These are phyloP conservation scores for Peniophora sp. DNA, from an alignment of 1,284 basidiomycete genomes.

Conservation along the genomic window DNA sequence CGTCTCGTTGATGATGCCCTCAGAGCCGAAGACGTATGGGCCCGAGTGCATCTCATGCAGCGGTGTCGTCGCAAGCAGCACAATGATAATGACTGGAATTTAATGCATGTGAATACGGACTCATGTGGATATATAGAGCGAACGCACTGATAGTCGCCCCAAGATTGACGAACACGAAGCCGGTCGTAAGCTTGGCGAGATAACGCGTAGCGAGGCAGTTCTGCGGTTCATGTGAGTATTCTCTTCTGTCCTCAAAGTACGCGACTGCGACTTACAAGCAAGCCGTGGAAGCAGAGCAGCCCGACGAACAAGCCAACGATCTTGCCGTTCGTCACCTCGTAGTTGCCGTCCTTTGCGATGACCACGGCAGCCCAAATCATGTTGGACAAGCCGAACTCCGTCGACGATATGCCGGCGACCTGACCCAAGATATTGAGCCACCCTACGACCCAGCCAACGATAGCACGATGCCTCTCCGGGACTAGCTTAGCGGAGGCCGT, in stretches of 20 bases:
- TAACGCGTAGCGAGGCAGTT: constrained; percentile 80
- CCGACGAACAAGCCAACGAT: constrained; percentile 71
- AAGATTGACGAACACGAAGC: constrained; percentile 85
- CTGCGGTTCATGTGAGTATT: constrained; percentile 19
- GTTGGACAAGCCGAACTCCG: constrained; percentile 81
- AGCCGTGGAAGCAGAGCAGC: constrained; percentile 66
- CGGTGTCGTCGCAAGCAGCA: constrained; percentile 73
- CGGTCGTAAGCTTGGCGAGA: constrained; percentile 71
- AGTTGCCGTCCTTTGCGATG: constrained; percentile 47
- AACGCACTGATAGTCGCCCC: constrained; percentile 57
- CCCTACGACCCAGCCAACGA: constrained; percentile 70
- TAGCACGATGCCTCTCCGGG: constrained; percentile 59
- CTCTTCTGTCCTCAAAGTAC: constrained; percentile 1
- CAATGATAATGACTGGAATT: constrained; percentile 70
- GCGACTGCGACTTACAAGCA: constrained; percentile 37
- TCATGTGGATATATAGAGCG: constrained; percentile 1
- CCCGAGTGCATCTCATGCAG: constrained; percentile 76
- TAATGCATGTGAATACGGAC: constrained; percentile 1
- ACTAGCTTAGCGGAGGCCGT: constrained; percentile 73
- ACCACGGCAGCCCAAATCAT: constrained; percentile 84
- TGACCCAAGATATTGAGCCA: constrained; percentile 89
- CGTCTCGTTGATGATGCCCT: constrained; percentile 64
- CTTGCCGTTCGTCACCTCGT: constrained; percentile 49
- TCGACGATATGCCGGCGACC: constrained; percentile 77
- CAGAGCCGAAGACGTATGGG: constrained; percentile 71